Evolutionary conservation across 1,284 basidiomycete genomes (phyloP).

Genomic region (Apiotrichum gamsii): DNA sequence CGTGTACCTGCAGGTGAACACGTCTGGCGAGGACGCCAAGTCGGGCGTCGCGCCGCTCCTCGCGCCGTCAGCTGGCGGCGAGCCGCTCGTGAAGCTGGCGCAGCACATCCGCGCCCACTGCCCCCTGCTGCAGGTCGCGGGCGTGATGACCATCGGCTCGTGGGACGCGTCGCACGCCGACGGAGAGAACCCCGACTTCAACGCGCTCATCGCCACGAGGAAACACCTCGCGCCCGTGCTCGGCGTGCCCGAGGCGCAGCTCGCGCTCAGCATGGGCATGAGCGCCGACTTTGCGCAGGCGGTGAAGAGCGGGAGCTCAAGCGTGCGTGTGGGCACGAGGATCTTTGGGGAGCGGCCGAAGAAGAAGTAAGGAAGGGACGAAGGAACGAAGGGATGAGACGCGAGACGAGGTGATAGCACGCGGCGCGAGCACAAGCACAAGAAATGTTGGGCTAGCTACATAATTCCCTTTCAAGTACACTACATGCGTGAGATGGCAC

Average conservation of each 20-base stretch:
- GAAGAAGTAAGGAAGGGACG: constrained; percentile 45
- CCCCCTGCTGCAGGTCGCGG: constrained; percentile 66
- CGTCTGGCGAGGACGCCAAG: constrained; percentile 83
- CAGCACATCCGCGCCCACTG: constrained; percentile 66
- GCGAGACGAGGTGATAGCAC: too few species aligned
- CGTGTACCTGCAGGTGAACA: constrained; percentile 89
- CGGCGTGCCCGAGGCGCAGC: constrained; percentile 46
- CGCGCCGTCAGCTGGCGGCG: constrained; percentile 23
- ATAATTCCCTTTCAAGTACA: too few species aligned
- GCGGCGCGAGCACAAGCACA: too few species aligned
- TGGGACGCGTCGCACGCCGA: constrained; percentile 61
- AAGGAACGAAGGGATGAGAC: too few species aligned
- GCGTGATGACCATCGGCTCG: constrained; percentile 95
- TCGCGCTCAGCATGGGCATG: constrained; percentile 97
- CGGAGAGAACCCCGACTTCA: constrained; percentile 78
- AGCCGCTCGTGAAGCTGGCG: constrained; percentile 62
- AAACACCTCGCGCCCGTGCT: constrained; percentile 55
- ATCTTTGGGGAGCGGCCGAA: constrained; percentile 73
- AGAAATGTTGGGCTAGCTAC: too few species aligned
- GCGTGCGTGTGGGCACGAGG: constrained; percentile 84
- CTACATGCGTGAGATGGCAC: neutral
- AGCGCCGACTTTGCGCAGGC: constrained; percentile 89
- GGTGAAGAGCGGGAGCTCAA: constrained; percentile 71
- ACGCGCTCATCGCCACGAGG: constrained; percentile 60
- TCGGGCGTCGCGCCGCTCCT: constrained; percentile 68